phyloP scores from a whole-genome alignment of 371 early-diverging fungal genomes.

The Paraphysoderma sedebokerense region DNA sequence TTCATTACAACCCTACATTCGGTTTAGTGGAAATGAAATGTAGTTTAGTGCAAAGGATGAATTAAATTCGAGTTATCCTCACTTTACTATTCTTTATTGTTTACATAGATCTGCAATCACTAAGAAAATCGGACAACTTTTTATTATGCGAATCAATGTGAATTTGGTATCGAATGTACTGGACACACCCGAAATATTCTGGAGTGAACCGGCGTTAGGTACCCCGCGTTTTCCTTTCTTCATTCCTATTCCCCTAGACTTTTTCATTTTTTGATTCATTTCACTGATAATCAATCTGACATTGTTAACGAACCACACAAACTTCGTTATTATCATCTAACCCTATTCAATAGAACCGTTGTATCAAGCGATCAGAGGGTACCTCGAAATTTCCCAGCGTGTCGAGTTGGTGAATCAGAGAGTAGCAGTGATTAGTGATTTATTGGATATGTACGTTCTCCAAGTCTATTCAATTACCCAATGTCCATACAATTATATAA shows the following conservation, averaged over 20 bases:
- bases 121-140: conserved; percentile 36
- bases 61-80: no score
- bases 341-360: conserved; percentile 54
- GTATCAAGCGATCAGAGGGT: conserved; percentile 55
- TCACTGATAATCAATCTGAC: no score
- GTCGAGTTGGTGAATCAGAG: conserved; percentile 69
- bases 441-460: conserved; percentile 45
- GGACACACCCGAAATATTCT: conserved; percentile 76
- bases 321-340: no score
- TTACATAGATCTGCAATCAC: conserved; percentile 32
- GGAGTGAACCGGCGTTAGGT: conserved; percentile 57
- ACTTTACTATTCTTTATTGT: no score
- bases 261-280: no score
- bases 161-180: conserved; percentile 67
- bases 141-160: conserved; percentile 69
- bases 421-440: conserved; percentile 55
- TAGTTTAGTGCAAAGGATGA: no score
- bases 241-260: neutral
- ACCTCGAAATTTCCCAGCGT: conserved; percentile 65
- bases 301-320: no score
- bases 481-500: neutral
- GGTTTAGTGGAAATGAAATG: no score
- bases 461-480: neutral
- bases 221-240: neutral
- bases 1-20: no score